Percentiles rank a stretch among this genome's conserved stretches.
phyloP scores from a whole-genome alignment of 495 filamentous ascomycete genomes.

The Glarea lozoyensis region DNA sequence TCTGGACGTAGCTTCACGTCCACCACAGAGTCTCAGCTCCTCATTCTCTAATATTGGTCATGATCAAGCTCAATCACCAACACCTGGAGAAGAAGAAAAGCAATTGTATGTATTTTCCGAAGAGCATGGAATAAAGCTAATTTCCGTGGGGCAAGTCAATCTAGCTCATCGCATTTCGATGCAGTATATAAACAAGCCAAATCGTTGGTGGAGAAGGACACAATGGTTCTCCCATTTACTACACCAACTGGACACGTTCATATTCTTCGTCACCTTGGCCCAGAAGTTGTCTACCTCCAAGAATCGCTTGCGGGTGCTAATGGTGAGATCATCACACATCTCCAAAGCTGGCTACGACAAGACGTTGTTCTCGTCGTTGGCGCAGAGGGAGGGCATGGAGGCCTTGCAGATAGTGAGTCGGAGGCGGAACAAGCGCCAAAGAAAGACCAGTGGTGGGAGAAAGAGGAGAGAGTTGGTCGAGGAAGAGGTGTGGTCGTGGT shows the following conservation, averaged over 20 bases:
- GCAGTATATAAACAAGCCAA: slow-evolving; percentile 68
- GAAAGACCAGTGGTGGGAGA: slow-evolving; percentile 73
- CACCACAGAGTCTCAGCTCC: slow-evolving; percentile 61
- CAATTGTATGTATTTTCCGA: slow-evolving; percentile 35
- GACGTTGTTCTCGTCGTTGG: slow-evolving; percentile 75
- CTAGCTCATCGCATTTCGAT: slow-evolving; percentile 52
- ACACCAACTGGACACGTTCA: slow-evolving; percentile 67
- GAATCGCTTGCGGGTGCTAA: slow-evolving; percentile 65
- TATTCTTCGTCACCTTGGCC: slow-evolving; percentile 73
- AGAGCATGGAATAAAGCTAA: slow-evolving; percentile 16
- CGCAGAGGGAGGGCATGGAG: slow-evolving; percentile 73
- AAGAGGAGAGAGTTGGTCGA: slow-evolving; percentile 68
- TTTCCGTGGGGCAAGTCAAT: slow-evolving; percentile 10
- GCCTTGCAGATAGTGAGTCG: slow-evolving; percentile 83
- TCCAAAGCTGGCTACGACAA: slow-evolving; percentile 79
- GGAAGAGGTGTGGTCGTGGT: slow-evolving; percentile 83
- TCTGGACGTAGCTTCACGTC: slow-evolving; percentile 38
- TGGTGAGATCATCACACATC: slow-evolving; percentile 57
- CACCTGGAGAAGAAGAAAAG: slow-evolving; percentile 52
- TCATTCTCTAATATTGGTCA: slow-evolving; percentile 83
- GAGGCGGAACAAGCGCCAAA: slow-evolving; percentile 55
- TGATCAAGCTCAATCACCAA: slow-evolving; percentile 55
- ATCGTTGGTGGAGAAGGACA: slow-evolving; percentile 69
- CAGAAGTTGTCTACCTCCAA: slow-evolving; percentile 78
- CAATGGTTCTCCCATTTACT: slow-evolving; percentile 80